Base-by-base conservation (phyloP, 768 basidiomycete species). In the Rhodosporidiobolus odoratus region DNA sequence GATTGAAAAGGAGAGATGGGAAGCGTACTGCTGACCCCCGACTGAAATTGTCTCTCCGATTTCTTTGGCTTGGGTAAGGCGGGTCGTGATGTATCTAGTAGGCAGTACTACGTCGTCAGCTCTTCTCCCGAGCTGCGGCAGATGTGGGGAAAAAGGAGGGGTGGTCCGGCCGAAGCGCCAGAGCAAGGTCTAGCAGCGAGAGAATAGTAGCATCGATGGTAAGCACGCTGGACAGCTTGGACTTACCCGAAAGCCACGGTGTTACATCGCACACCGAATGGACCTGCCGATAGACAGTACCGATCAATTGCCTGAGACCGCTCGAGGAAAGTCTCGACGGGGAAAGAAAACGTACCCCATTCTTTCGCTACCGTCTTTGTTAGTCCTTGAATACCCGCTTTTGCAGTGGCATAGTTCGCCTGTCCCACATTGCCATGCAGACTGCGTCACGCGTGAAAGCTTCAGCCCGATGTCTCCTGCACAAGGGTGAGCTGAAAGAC, bases 291-390 rank as follows among this genome's bases (percentile, higher is more conserved):
- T 30, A 4, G 38, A 6, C 13, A 19, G 40, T 19, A 23, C 1
- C 21, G 23, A 41, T 5, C 2, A 32, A 30, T 7, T 30, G 32
- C 27, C 12, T 13, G 16, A 23, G 15, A 37, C 4, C 3, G 52
- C n/a, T n/a, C 30, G 27, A 53, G 9, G 30, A 8, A 10, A 25
- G 48, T 13, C 48, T 25, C 12, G 23, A 50, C 48, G 48, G 48
- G 34, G 13, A 48, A 35, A 34, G 37, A 2, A 6, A 3, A 56
- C 63, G 54, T 58, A 64, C 72, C 91, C 90, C 90, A 92, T 78
- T 92, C 91, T 78, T 92, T 92, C 58, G 87, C 86, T 73, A 90
- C 86, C 48, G 90, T 92, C 82, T 91, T 92, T 47, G 90, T 89
- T 62, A 92, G 81, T 21, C 90, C 91, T 66, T 88, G 76, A 48